A percentile compares a stretch with the other conserved stretches of the same genome.
Conservation (phyloP, 2,329 filamentous ascomycete species). For the Xylariaceae sp. region DNA sequence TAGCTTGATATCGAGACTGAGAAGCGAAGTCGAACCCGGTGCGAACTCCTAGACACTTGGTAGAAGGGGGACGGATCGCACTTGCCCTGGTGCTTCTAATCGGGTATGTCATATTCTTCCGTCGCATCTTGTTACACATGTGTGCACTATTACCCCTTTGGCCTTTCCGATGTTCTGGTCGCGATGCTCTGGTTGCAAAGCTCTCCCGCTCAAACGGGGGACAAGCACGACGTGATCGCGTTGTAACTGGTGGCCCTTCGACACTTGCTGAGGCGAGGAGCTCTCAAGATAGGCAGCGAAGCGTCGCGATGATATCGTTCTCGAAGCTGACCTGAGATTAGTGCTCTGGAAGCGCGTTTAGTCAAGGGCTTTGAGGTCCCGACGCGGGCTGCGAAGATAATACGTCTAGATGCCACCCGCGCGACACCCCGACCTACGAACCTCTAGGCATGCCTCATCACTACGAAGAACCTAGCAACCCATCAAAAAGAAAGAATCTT, state of each 20-base stretch:
- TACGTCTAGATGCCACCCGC: conserved; percentile 11
- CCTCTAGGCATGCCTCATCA: background rate
- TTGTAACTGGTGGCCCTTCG: conserved; percentile 4
- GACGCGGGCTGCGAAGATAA: conserved; percentile 9
- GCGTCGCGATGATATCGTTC: conserved; percentile 9
- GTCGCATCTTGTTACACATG: background rate
- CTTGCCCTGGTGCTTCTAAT: conserved; percentile 16
- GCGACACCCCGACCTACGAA: conserved; percentile 19
- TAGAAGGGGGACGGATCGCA: conserved; percentile 4
- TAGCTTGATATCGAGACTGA: background rate
- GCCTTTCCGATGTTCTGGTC: background rate
- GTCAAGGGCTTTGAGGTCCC: conserved; percentile 5
- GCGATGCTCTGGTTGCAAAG: background rate
- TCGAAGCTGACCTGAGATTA: conserved; percentile 17
- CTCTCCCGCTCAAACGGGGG: background rate
- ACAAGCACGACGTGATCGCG: background rate
- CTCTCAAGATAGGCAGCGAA: conserved; percentile 17
- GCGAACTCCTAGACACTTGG: background rate
- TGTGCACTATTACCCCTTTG: background rate
- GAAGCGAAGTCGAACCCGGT: conserved; percentile 9
- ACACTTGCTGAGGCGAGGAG: conserved; percentile 14
- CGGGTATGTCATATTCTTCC: conserved; percentile 24
- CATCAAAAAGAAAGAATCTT: conserved; percentile 6
- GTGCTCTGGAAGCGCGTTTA: conserved; percentile 17
- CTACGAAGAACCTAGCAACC: background rate